Base-by-base conservation (phyloP, 129 eudicot species). In the sunflower (Helianthus annuus) region DNA sequence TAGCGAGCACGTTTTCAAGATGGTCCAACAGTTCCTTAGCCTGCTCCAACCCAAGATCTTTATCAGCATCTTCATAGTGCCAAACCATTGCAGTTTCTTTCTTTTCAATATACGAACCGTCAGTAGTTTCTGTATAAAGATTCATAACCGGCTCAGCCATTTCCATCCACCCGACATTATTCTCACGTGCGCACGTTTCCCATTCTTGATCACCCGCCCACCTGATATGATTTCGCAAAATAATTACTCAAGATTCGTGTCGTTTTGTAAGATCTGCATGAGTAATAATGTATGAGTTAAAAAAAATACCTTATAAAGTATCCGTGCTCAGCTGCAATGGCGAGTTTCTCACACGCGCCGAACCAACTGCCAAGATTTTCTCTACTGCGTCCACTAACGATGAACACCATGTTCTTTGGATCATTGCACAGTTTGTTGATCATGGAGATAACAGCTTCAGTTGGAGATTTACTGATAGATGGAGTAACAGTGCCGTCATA, bases 241-340 rank as follows among this genome's bases (percentile, higher is more conserved):
- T 10, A 15, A 13, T 64, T n/a, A 38, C 13, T 39, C 52, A 64
- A 64, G 45, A 68, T 67, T 40, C 27, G 58, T 48, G 15, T 48
- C 5, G 29, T 53, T 56, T 19, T 22, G n/a, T 56, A 56, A 56
- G 14, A 56, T 22, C 22, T 56, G 36, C 62, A 56, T 56, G 62
- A 4, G 2, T 4, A 8, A 13, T 51, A 12, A 14, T 10, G 10
- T 58, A 27, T 24, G n/a, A 52, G 56, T 62, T n/a, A 13, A 36
- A 40, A 36, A 40, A 53, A 66, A 51, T 56, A 83, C 82, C 87
- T 76, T 67, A 80, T 10, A n/a, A 79, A 79, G 74, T 72, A 79
- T 53, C 82, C 80, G 36, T 83, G 87, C 54, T 83, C 87, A 1
- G 84, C 87, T 27, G 84, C 84, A 66, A 81, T 73, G 27, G 79